Evolutionary conservation across 306 rosid genomes (phyloP).

Genomic region (Pterocarpus santalinus): DNA sequence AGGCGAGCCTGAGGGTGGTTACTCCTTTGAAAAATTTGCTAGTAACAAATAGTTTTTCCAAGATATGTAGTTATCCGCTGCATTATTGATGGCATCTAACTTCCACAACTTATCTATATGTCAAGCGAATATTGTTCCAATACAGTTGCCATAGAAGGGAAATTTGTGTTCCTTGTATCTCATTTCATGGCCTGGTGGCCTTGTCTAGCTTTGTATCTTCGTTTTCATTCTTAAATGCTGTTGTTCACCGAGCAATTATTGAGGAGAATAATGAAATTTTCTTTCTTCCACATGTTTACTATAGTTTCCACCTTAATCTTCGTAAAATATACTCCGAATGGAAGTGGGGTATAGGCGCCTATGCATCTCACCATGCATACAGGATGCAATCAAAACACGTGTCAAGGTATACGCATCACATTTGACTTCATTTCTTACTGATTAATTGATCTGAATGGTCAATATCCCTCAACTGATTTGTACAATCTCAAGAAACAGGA

Average conservation of each 20-base stretch:
- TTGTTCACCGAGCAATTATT: neutral
- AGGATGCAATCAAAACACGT: too few species aligned
- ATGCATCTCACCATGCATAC: too few species aligned
- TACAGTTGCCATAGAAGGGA: neutral
- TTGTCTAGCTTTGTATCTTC: neutral
- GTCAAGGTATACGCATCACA: too few species aligned
- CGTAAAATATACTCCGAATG: too few species aligned
- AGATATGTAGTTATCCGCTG: slow-evolving; percentile 15
- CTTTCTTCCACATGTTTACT: neutral
- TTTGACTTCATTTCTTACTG: too few species aligned
- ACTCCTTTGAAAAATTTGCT: slow-evolving; percentile 36
- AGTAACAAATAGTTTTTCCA: slow-evolving; percentile 20
- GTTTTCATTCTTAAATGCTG: neutral
- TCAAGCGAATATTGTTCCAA: neutral
- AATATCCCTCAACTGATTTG: too few species aligned
- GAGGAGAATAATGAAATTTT: neutral
- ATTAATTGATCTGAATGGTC: too few species aligned
- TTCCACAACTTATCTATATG: neutral
- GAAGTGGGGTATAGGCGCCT: neutral
- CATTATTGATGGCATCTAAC: slow-evolving; percentile 17
- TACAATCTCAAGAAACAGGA: too few species aligned
- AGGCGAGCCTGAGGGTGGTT: slow-evolving; percentile 30
- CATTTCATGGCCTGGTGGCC: too few species aligned
- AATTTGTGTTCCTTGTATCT: neutral
- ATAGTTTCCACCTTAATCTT: too few species aligned